Evolutionary conservation across 139 green algal species (phyloP), one percentile per base, ranked within the genome.

Genomic region (Tetradesmus lagerheimii): DNA sequence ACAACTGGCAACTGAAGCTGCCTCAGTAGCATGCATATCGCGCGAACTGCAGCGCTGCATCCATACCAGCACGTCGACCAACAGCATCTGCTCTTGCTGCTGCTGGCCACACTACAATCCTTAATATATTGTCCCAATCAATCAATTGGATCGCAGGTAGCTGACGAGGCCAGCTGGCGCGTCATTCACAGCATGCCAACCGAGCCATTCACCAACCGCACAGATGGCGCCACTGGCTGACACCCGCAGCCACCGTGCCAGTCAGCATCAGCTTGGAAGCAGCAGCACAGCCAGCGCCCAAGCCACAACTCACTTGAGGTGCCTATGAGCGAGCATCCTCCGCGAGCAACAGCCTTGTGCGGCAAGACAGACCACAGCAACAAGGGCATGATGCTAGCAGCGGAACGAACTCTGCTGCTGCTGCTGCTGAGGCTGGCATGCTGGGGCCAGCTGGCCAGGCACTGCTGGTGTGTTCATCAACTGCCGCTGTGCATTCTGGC

Each of bases 191-290:
- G 39, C 85, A 86, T 89, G n/a, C 91, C 91, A 1, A 83, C 88
- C 2, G 91, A 88, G 85, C 91, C 91, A 37, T 93, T 90, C 85
- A 90, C 89, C 39, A 90, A 23, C 23, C 67, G 64, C 53, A 93
- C 91, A 1, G 89, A 92, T 47, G 85, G 88, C 16, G 83, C 87
- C 78, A 93, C 92, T 93, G 88, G 85, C 86, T 92, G 2, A 86
- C 77, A 27, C 77, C 12, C 4, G 39, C 34, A 6, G 77, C 77
- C 6, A 45, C 8, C 20, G 39, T 83, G 39, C 77, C 77, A 4
- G 62, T 83, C 77, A 83, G 41, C 31, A 34, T 83, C 25, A 62
- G 38, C 77, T 25, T 83, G 12, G 14, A 81, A 35, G 14, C 34
- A 35, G 74, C 74, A 45, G 74, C 74, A 81, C 16, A 81, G 74